Evolutionary conservation across 306 rosid genomes (phyloP).

Genomic region (Medicago ruthenica): DNA sequence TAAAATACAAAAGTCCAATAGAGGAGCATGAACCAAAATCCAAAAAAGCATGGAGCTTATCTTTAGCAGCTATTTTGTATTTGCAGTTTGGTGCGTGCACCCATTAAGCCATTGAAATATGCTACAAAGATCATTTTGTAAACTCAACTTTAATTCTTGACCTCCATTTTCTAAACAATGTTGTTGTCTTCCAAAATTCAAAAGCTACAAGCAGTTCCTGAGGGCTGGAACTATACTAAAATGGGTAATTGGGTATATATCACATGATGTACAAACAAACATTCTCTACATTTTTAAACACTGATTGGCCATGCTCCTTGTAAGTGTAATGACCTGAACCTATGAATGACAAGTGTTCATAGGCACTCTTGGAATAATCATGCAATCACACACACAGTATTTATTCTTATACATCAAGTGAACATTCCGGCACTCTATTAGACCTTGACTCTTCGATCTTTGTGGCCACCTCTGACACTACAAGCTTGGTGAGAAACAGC

Average conservation of each 20-base stretch:
- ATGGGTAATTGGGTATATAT: conserved; percentile 2
- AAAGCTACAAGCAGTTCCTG: conserved; percentile 35
- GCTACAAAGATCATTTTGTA: conserved; percentile 37
- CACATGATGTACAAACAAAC: neutral
- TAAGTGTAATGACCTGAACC: conserved; percentile 34
- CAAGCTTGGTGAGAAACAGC: conserved; percentile 83
- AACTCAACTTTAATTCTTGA: too few species aligned
- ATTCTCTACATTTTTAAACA: conserved; percentile 47
- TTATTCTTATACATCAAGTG: conserved; percentile 49
- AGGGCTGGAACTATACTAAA: conserved; percentile 36
- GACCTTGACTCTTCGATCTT: conserved; percentile 76
- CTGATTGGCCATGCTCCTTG: conserved; percentile 22
- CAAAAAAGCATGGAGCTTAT: conserved; percentile 13
- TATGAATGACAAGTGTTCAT: conserved; percentile 38
- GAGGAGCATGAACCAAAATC: conserved; percentile 9
- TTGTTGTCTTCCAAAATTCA: conserved; percentile 23
- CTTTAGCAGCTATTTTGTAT: conserved; percentile 12
- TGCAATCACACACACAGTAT: neutral
- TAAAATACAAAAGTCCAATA: conserved; percentile 9
- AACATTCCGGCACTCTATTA: conserved; percentile 44
- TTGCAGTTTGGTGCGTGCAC: conserved; percentile 2
- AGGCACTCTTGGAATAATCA: conserved; percentile 29
- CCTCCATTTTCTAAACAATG: conserved; percentile 43
- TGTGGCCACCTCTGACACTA: conserved; percentile 72
- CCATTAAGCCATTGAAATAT: conserved; percentile 25